Conservation (phyloP, 345 rosid species). For the Ceriops tagal region DNA sequence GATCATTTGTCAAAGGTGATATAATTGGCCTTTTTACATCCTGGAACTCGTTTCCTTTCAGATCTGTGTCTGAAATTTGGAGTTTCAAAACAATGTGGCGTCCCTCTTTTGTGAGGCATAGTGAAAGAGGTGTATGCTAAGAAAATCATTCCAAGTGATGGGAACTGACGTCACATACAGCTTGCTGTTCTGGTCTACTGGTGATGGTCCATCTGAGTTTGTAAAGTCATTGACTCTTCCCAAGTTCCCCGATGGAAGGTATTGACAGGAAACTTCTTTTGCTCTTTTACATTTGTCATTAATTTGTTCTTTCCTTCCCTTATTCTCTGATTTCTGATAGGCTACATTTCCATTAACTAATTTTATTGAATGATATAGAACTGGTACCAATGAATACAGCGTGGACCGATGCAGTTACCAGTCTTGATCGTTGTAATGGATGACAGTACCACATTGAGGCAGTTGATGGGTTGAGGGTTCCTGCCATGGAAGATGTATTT, state of each 20-base stretch:
- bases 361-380: slow-evolving; percentile 28
- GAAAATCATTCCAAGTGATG: slow-evolving; percentile 50
- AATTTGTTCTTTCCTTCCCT: background rate
- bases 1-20: slow-evolving; percentile 61
- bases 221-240: slow-evolving; percentile 51
- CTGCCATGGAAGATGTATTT: slow-evolving; percentile 58
- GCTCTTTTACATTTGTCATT: background rate
- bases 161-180: slow-evolving; percentile 71
- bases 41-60: slow-evolving; percentile 4
- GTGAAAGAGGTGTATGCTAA: slow-evolving; percentile 55
- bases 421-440: no score
- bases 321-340: background rate
- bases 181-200: slow-evolving; percentile 87
- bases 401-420: no score
- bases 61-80: slow-evolving; percentile 8
- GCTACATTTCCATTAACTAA: background rate
- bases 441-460: no score
- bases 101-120: slow-evolving; percentile 43
- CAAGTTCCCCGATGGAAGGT: slow-evolving; percentile 70
- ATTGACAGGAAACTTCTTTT: background rate
- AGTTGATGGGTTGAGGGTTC: slow-evolving; percentile 39
- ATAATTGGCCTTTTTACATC: background rate
- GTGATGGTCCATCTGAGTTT: slow-evolving; percentile 76
- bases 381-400: slow-evolving; percentile 48
- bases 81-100: slow-evolving; percentile 39